A percentile compares a stretch with the other conserved stretches of the same genome.
These are phyloP conservation scores for Ophiostoma piceae DNA, from an alignment of 2,329 filamentous ascomycete species.

Conservation along the genomic window DNA sequence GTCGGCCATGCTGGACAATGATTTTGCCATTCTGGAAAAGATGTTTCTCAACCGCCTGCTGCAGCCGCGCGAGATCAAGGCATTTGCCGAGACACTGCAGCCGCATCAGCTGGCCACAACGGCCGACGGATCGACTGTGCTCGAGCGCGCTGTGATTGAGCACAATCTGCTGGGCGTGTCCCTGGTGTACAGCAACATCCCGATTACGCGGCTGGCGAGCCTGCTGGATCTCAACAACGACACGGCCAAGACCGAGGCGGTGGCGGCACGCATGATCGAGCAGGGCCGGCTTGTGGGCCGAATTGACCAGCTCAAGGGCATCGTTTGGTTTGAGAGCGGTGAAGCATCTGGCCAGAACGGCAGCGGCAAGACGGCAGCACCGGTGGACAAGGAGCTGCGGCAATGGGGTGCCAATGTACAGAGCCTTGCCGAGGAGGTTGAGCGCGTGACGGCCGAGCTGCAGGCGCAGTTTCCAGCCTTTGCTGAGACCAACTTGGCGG, in stretches of 20 bases:
- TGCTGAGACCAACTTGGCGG: conserved; percentile 17
- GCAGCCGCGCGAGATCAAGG: conserved; percentile 71
- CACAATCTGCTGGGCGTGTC: conserved; percentile 90
- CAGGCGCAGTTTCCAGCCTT: conserved; percentile 69
- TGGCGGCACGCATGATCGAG: conserved; percentile 92
- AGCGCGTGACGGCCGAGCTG: conserved; percentile 75
- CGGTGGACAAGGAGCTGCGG: conserved; percentile 66
- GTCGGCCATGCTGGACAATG: conserved; percentile 59
- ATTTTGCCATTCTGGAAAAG: conserved; percentile 89
- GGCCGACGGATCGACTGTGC: conserved; percentile 83
- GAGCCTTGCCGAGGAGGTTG: conserved; percentile 71
- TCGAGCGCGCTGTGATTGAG: conserved; percentile 89
- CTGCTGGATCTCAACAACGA: conserved; percentile 64
- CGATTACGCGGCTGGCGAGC: conserved; percentile 66
- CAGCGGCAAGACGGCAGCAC: conserved; percentile 58
- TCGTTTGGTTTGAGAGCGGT: conserved; percentile 78
- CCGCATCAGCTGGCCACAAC: conserved; percentile 89
- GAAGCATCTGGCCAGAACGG: conserved; percentile 65
- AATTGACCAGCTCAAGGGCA: conserved; percentile 87
- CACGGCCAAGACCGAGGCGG: conserved; percentile 78
- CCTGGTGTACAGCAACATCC: conserved; percentile 71
- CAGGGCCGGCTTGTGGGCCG: conserved; percentile 80
- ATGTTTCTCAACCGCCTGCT: conserved; percentile 92
- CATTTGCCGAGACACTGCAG: conserved; percentile 73
- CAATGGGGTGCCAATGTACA: conserved; percentile 89